phyloP scores from a whole-genome alignment of 805 yeast species.

The Myxozyma geophila region DNA sequence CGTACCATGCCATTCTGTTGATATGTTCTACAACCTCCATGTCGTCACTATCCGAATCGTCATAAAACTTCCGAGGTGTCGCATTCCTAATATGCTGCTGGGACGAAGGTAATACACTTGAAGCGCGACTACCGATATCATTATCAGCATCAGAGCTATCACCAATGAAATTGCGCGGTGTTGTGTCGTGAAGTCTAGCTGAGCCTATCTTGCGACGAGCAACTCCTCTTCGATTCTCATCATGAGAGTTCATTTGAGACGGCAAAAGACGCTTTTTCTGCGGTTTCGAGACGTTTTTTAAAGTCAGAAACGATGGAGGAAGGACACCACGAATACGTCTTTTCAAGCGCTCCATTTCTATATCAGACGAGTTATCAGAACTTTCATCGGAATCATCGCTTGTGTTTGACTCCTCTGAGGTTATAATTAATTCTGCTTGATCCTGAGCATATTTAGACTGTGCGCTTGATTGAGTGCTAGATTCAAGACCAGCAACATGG shows the following conservation, averaged over 20 bases:
- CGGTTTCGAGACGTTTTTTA: slow-evolving; percentile 23
- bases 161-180: slow-evolving; percentile 11
- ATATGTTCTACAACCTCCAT: slow-evolving; percentile 24
- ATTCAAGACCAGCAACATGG: not conserved
- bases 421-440: too few relatives aligned
- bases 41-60: slow-evolving; percentile 8
- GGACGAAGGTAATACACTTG: slow-evolving; percentile 1
- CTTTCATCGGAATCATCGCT: slow-evolving; percentile 8
- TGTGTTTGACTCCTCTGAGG: not conserved
- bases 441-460: not conserved
- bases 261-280: not conserved
- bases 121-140: slow-evolving; percentile 8
- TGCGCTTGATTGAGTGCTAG: slow-evolving; percentile 1
- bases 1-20: slow-evolving; percentile 23
- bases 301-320: slow-evolving; percentile 40
- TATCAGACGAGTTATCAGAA: slow-evolving; percentile 13
- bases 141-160: slow-evolving; percentile 28
- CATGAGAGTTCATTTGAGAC: not conserved
- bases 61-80: slow-evolving; percentile 1
- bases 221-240: slow-evolving; percentile 30
- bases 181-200: slow-evolving; percentile 4
- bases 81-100: not conserved
- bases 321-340: slow-evolving; percentile 38
- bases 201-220: slow-evolving; percentile 33
- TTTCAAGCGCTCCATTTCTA: slow-evolving; percentile 36